Percentiles rank a stretch among this genome's conserved stretches.
Conservation (phyloP, 805 yeast species). For the Tetrapisispora nanseiensis region DNA sequence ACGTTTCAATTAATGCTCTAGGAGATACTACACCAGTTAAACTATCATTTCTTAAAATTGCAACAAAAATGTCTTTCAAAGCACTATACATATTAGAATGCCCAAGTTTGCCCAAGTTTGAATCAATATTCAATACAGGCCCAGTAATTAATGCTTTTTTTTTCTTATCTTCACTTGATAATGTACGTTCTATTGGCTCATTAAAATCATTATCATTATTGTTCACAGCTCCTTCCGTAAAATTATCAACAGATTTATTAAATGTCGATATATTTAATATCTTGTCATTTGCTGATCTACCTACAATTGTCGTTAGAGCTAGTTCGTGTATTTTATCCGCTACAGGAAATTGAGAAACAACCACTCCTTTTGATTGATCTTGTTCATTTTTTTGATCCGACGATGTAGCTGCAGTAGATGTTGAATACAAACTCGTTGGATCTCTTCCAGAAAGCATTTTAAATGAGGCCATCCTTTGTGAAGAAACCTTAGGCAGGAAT, state of each 20-base stretch:
- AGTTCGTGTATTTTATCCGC: slow-evolving; percentile 25
- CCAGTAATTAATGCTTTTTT: slow-evolving; percentile 69
- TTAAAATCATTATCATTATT: neutral
- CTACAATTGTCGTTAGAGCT: slow-evolving; percentile 22
- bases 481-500: neutral
- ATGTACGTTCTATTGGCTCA: no score
- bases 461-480: neutral
- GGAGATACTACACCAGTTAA: slow-evolving; percentile 83
- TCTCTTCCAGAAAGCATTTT: neutral
- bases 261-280: neutral
- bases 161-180: slow-evolving; percentile 60
- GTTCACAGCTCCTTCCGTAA: neutral
- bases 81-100: slow-evolving; percentile 47
- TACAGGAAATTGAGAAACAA: slow-evolving; percentile 13
- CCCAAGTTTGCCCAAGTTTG: slow-evolving; percentile 34
- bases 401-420: neutral
- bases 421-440: neutral
- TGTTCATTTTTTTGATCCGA: neutral
- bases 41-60: slow-evolving; percentile 62
- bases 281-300: slow-evolving; percentile 11
- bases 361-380: neutral
- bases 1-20: slow-evolving; percentile 54
- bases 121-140: slow-evolving; percentile 77
- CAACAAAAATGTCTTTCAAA: slow-evolving; percentile 76
- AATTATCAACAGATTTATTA: neutral